A percentile compares a stretch with the other conserved stretches of the same genome.
Conservation (phyloP, 192 early-diverging fungal genomes). For the Mortierella antarctica region DNA sequence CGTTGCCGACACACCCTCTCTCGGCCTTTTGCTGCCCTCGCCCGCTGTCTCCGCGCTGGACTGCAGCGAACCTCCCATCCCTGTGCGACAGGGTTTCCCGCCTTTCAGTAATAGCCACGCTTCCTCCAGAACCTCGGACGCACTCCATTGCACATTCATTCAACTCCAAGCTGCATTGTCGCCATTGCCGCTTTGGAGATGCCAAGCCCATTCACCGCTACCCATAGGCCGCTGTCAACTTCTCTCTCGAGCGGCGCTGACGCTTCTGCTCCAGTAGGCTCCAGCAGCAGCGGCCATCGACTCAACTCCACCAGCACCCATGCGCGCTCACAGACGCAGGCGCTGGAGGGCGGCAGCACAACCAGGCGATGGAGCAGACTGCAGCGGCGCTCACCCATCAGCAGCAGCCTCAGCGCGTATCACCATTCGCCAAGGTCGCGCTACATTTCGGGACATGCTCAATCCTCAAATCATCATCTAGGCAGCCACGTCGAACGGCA, state of each 20-base stretch:
- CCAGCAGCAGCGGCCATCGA: neutral
- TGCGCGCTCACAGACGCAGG: slow-evolving; percentile 1
- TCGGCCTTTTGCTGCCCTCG: neutral
- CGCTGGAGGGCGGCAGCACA: slow-evolving; percentile 14
- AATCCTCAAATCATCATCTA: neutral
- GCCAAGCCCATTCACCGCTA: slow-evolving; percentile 17
- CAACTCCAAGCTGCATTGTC: too few relatives aligned
- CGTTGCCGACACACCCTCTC: slow-evolving; percentile 5
- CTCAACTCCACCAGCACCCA: neutral
- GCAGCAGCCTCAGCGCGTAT: neutral
- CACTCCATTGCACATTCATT: too few relatives aligned
- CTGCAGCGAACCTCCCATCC: neutral
- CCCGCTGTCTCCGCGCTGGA: neutral
- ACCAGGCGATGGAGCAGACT: slow-evolving; percentile 28
- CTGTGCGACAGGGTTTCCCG: neutral
- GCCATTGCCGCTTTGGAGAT: neutral
- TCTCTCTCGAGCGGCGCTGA: neutral
- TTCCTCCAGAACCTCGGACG: too few relatives aligned
- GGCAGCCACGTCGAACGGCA: slow-evolving; percentile 2
- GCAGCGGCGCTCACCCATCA: slow-evolving; percentile 34
- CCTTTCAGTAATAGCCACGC: neutral
- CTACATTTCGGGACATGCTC: slow-evolving; percentile 19
- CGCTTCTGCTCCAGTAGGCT: too few relatives aligned
- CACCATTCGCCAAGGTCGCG: slow-evolving; percentile 43
- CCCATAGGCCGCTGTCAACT: slow-evolving; percentile 11